Percentiles rank a stretch among this genome's conserved stretches.
Conservation (phyloP, 306 rosid species). For the Acacia acuminata region DNA sequence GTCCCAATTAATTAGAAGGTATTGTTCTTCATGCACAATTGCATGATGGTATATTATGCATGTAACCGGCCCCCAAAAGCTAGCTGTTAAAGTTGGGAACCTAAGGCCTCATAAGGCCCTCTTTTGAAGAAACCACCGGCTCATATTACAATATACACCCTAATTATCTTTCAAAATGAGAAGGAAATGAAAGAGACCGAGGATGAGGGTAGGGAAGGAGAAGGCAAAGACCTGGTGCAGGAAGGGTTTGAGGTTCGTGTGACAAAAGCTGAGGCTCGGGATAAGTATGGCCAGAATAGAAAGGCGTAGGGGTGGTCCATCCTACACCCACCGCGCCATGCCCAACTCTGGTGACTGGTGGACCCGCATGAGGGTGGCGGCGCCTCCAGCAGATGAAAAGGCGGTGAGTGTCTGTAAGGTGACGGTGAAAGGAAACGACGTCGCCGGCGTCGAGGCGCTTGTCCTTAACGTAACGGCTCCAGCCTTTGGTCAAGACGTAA, state of each 20-base stretch:
- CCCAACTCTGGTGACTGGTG: not conserved
- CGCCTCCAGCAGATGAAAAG: constrained; percentile 67
- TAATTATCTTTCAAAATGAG: not conserved
- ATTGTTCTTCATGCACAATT: constrained; percentile 41
- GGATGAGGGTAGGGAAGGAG: constrained; percentile 53
- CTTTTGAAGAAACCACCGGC: too few species aligned
- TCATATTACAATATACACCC: not conserved
- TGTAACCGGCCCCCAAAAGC: too few species aligned
- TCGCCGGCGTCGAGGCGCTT: constrained; percentile 88
- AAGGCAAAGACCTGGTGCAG: constrained; percentile 46
- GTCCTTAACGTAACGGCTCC: constrained; percentile 95
- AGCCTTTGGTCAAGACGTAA: constrained; percentile 88
- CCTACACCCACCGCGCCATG: not conserved
- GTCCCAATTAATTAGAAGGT: constrained; percentile 52
- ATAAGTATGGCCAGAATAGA: constrained; percentile 65
- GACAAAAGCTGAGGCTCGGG: constrained; percentile 58
- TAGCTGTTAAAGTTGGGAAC: too few species aligned
- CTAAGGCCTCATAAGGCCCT: too few species aligned
- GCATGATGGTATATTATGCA: constrained; percentile 25
- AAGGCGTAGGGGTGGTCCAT: constrained; percentile 40
- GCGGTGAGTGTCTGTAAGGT: constrained; percentile 41
- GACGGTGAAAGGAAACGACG: constrained; percentile 71
- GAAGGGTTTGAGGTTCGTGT: constrained; percentile 56
- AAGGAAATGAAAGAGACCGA: constrained; percentile 31
- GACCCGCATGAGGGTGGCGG: constrained; percentile 23